phyloP scores from a whole-genome alignment of 202 grass and related monocot species.

The Alloteropsis angusta region DNA sequence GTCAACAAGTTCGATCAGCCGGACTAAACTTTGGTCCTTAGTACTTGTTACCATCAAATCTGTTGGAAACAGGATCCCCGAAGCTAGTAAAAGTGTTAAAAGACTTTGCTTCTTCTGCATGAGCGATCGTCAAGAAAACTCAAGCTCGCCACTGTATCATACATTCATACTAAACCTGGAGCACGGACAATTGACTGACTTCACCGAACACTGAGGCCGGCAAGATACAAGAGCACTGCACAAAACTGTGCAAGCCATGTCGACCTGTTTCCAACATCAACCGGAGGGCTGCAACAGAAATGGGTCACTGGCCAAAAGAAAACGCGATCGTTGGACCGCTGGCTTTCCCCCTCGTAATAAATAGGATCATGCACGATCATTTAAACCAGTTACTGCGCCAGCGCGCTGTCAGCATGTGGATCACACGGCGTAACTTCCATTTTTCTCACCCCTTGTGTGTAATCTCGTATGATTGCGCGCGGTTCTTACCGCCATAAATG shows the following conservation, averaged over 20 bases:
- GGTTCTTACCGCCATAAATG: constrained; percentile 10
- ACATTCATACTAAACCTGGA: background rate
- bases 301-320: background rate
- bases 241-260: background rate
- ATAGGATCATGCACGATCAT: constrained; percentile 27
- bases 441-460: background rate
- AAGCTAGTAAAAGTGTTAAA: background rate
- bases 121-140: background rate
- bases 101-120: background rate
- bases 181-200: background rate
- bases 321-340: constrained; percentile 13
- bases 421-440: background rate
- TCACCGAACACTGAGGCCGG: too few relatives aligned
- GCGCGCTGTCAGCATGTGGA: constrained; percentile 21
- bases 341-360: constrained; percentile 2
- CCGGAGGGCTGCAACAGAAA: background rate
- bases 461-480: background rate
- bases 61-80: too few relatives aligned
- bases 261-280: background rate
- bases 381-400: constrained; percentile 5
- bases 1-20: background rate
- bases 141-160: background rate
- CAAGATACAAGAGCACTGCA: background rate
- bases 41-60: too few relatives aligned
- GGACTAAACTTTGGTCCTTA: too few relatives aligned